These are phyloP conservation scores for Niveomyces coronatus DNA, from an alignment of 2,329 filamentous ascomycete genomes.

Conservation along the genomic window DNA sequence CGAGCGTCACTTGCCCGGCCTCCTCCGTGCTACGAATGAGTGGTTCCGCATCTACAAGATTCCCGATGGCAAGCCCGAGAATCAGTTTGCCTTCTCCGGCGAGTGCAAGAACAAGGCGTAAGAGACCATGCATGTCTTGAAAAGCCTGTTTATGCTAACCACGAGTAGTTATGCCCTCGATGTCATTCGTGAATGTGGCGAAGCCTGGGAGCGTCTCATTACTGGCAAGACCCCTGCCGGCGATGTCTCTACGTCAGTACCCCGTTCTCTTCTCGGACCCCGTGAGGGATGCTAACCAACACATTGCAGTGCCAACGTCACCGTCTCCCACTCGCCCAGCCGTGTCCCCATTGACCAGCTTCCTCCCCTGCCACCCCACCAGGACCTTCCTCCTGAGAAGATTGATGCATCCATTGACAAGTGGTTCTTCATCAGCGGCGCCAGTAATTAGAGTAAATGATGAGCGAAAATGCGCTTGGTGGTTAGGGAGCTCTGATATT, in stretches of 20 bases:
- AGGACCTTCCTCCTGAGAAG: conserved; percentile 75
- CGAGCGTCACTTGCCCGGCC: conserved; percentile 92
- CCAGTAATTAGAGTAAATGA: conserved; percentile 55
- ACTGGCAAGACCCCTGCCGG: conserved; percentile 75
- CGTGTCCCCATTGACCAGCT: conserved; percentile 61
- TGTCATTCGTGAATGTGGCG: conserved; percentile 87
- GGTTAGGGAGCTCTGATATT: no score
- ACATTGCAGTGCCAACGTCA: conserved; percentile 67
- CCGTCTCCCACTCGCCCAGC: conserved; percentile 62
- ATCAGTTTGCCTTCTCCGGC: conserved; percentile 99
- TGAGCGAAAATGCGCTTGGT: neutral
- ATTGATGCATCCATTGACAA: conserved; percentile 98
- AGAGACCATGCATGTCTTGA: conserved; percentile 16
- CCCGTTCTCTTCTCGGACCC: neutral
- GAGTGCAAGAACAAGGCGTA: conserved; percentile 99
- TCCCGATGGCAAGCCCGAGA: conserved; percentile 99
- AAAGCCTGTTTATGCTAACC: conserved; percentile 8
- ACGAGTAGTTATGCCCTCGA: conserved; percentile 73
- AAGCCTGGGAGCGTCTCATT: conserved; percentile 95
- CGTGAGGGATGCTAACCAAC: conserved; percentile 20
- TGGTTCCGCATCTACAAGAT: conserved; percentile 99
- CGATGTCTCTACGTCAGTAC: conserved; percentile 69
- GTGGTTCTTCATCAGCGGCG: conserved; percentile 99
- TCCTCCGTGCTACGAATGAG: conserved; percentile 96
- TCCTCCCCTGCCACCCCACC: conserved; percentile 63